These are phyloP conservation scores for Botrytis byssoidea DNA, from an alignment of 2,329 filamentous ascomycete species.

Conservation along the genomic window DNA sequence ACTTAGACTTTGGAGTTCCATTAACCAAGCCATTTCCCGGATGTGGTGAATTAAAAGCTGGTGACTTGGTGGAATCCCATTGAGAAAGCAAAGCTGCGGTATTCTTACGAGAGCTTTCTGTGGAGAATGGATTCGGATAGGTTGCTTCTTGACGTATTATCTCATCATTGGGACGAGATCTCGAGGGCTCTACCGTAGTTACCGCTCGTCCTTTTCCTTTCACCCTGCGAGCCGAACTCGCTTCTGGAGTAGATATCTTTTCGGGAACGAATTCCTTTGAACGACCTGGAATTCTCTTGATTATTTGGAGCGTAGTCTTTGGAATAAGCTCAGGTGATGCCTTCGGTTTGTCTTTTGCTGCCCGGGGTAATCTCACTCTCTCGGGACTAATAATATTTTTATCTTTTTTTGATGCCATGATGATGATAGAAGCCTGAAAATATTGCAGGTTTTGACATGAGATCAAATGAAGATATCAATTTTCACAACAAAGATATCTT, in stretches of 20 bases:
- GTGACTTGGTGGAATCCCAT: background rate
- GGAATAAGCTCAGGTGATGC: background rate
- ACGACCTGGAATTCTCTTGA: background rate
- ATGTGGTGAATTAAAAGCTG: background rate
- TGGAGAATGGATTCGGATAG: slow-evolving; percentile 16
- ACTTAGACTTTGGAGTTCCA: background rate
- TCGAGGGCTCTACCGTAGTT: background rate
- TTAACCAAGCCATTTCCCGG: background rate
- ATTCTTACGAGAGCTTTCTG: slow-evolving; percentile 7
- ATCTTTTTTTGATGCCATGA: slow-evolving; percentile 7
- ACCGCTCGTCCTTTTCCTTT: background rate
- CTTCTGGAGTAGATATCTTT: background rate
- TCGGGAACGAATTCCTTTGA: background rate
- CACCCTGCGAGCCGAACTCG: background rate
- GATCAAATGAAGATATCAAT: background rate
- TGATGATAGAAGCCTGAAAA: background rate
- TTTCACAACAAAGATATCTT: slow-evolving; percentile 18
- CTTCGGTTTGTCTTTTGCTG: slow-evolving; percentile 9
- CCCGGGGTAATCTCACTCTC: slow-evolving; percentile 8
- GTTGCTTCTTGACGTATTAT: slow-evolving; percentile 21
- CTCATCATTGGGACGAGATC: background rate
- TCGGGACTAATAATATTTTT: background rate
- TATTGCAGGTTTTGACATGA: background rate
- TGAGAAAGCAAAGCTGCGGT: slow-evolving; percentile 12
- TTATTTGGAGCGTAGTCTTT: slow-evolving; percentile 5